Percentiles rank a stretch among this genome's conserved stretches.
These are phyloP conservation scores for Aspergillus unguis DNA, from an alignment of 2,329 filamentous ascomycete species.

Conservation along the genomic window DNA sequence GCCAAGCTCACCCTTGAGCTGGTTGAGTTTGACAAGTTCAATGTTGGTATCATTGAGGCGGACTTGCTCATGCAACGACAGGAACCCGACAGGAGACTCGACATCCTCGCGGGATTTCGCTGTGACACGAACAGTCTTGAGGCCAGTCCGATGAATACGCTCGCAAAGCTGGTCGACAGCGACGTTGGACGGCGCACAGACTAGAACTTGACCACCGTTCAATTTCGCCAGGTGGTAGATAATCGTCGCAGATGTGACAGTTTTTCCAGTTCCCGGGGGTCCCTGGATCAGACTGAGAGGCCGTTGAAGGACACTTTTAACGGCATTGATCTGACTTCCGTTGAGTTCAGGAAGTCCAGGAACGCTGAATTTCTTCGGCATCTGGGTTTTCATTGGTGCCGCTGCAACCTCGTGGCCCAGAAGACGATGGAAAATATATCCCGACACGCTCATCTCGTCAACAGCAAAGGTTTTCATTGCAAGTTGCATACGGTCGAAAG, in stretches of 20 bases:
- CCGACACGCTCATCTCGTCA: conserved; percentile 96
- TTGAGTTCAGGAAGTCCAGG: conserved; percentile 93
- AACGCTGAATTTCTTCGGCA: conserved; percentile 96
- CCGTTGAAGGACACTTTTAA: conserved; percentile 90
- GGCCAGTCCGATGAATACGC: conserved; percentile 86
- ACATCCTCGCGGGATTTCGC: conserved; percentile 98
- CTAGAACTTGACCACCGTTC: conserved; percentile 89
- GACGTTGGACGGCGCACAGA: conserved; percentile 97
- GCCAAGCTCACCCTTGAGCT: conserved; percentile 86
- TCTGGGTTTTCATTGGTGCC: conserved; percentile 89
- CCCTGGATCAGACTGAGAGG: conserved; percentile 95
- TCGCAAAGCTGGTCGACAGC: conserved; percentile 98
- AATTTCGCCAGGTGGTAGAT: conserved; percentile 97
- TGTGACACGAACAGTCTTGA: conserved; percentile 97
- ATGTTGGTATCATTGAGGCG: conserved; percentile 96
- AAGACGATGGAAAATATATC: conserved; percentile 96
- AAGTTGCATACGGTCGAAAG: conserved; percentile 97
- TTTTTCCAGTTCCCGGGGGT: conserved; percentile 95
- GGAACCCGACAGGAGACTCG: conserved; percentile 93
- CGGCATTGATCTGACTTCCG: conserved; percentile 90
- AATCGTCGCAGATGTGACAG: conserved; percentile 95
- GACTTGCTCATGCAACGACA: conserved; percentile 94
- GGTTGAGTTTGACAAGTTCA: conserved; percentile 85
- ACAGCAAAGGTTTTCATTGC: conserved; percentile 99
- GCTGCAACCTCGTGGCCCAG: conserved; percentile 92